Evolutionary conservation across 306 rosid genomes (phyloP).

Genomic region (Malus fusca): DNA sequence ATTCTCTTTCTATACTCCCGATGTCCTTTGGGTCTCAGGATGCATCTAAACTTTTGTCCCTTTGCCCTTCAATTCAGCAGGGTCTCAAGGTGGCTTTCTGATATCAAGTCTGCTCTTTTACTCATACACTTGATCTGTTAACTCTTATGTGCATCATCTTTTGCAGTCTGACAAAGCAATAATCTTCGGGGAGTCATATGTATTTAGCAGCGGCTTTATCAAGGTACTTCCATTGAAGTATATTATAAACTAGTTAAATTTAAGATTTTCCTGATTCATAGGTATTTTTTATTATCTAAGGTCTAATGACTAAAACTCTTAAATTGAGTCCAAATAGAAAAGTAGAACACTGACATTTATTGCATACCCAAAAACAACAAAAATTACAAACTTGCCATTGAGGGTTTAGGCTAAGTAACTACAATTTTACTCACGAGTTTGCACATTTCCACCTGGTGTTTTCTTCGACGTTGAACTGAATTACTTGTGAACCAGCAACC

Average conservation of each 20-base stretch:
- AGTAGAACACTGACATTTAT: background rate
- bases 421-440: background rate
- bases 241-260: background rate
- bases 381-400: background rate
- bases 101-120: constrained; percentile 14
- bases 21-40: constrained; percentile 88
- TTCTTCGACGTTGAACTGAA: background rate
- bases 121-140: background rate
- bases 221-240: constrained; percentile 41
- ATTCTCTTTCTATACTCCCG: constrained; percentile 80
- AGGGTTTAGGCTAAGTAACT: background rate
- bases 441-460: background rate
- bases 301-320: background rate
- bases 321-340: background rate
- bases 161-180: constrained; percentile 79
- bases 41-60: constrained; percentile 69
- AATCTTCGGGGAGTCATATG: constrained; percentile 73
- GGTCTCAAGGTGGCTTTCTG: constrained; percentile 68
- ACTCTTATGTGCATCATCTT: constrained; percentile 19
- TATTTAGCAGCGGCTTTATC: constrained; percentile 70
- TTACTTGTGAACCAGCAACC: background rate
- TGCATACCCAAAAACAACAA: background rate
- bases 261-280: background rate
- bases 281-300: background rate
- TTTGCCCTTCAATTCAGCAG: constrained; percentile 73